Base-by-base conservation (phyloP, 345 rosid species). In the Geranium rotundifolium region DNA sequence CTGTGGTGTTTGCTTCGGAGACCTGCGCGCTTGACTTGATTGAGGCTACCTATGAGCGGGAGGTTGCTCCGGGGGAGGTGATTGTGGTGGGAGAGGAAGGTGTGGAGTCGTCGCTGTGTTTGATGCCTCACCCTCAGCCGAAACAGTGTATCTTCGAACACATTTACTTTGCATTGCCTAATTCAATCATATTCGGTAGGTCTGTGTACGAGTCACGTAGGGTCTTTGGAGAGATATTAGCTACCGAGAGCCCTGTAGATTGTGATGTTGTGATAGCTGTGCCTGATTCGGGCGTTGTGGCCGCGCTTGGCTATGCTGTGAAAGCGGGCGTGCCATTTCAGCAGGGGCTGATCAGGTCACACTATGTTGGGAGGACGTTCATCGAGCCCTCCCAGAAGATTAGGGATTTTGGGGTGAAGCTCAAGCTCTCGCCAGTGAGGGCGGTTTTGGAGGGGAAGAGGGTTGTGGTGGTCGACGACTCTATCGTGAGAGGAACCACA, bases 11-110 rank as follows among this genome's bases (percentile, higher is more conserved):
- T 15, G 98, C 99, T 10, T 93, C 97, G 0, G 99, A 93, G 72
- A 93, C 97, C 58, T 93, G 99, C 58, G 99, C 99, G 19, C 99
- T 90, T 58, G 99, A 93, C 73, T 81, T 93, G 73, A 93, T 93
- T 29, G 99, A 93, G 71, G 99, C 99, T 0, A 83, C 89, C 0
- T 93, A 89, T 49, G 97, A 87, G 71, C 76, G 99, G 73, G 97
- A 90, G 72, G 99, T 90, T 41, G 66, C 80, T 73, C 99, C 99
- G 19, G 97, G 97, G 56, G 99, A 93, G 69, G 90, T 93, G 54
- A 64, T 93, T 61, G 81, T 90, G 57, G 90, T 93, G 41, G 99
- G 88, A 13, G 88, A 90, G 50, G 95, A 89, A 1, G 97, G 99
- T 49, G 52, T 46, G 15, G 77, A 90, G 57, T 86, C 81, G 62